Evolutionary conservation across 1,284 basidiomycete genomes (phyloP), one percentile per base, ranked within the genome.

Genomic region (Trichosporon sp.): DNA sequence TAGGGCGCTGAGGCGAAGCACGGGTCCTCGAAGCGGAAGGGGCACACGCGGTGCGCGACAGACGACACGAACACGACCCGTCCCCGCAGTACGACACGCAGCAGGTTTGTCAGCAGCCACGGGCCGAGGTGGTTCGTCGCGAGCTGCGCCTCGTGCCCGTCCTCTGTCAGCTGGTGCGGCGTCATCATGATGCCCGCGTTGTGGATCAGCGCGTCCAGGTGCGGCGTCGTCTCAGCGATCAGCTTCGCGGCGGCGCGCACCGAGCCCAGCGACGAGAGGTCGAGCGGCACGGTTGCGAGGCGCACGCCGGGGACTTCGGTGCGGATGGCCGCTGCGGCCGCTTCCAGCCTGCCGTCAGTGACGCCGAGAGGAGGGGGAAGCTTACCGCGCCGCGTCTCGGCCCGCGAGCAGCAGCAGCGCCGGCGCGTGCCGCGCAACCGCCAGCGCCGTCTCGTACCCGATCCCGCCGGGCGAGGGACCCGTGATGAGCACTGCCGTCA

Each of bases 91-190:
- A 38, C 18, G 35, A 15, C 12, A 38, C 9, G 35, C 44, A 78
- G 68, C n/a, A 72, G 65, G 27, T 68, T 65, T 34, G 70, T 75
- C 44, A 80, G 71, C 27, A 77, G 68, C 68, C 73, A 79, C n/a
- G 73, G 77, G 1, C 67, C 76, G 42, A 80, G 63, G 56, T 76
- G 73, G 71, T 80, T 79, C 11, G 71, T 70, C n/a, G 67, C 76
- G 56, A 80, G 72, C 67, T 80, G 78, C 12, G 65, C 27, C 56
- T 80, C 78, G 72, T 70, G 62, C 11, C 77, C 78, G 65, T 79
- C 78, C 15, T 13, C 18, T 1, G 76, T 77, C 15, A 64, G 44
- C 13, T 8, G 32, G 56, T 74, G 69, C 0, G 73, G 74, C n/a
- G 31, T 29, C 56, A 70, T 69, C 74, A 75, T 75, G 67, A 76